A percentile compares a stretch with the other conserved stretches of the same genome.
Conservation (phyloP, 129 eudicot species). For the Glebionis coronaria region DNA sequence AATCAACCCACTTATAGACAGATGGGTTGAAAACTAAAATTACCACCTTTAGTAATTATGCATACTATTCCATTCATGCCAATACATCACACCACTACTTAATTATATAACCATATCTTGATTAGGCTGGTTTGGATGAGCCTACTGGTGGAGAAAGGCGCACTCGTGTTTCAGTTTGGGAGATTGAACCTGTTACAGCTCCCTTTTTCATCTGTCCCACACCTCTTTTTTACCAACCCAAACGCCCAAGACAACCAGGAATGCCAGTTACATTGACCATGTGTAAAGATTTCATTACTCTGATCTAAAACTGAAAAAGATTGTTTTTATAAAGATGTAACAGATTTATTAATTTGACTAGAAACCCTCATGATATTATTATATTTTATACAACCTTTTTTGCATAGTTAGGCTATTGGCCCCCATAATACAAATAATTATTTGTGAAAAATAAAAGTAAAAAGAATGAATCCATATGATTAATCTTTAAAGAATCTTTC, state of each 20-base stretch:
- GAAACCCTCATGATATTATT: background rate
- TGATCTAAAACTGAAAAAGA: conserved; percentile 15
- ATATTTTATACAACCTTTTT: background rate
- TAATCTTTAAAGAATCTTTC: conserved; percentile 8
- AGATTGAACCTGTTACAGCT: conserved; percentile 93
- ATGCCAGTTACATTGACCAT: conserved; percentile 53
- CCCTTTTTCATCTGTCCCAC: conserved; percentile 97
- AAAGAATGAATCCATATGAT: conserved; percentile 13
- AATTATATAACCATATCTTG: background rate
- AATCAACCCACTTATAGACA: background rate
- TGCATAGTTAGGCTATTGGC: conserved; percentile 5
- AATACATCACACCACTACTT: too few species aligned
- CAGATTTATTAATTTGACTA: conserved; percentile 16
- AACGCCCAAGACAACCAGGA: conserved; percentile 89
- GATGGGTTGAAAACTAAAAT: background rate
- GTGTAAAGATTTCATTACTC: conserved; percentile 4
- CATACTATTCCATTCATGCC: too few species aligned
- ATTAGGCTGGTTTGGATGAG: conserved; percentile 92
- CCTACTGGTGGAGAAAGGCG: conserved; percentile 96
- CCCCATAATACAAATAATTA: conserved; percentile 23
- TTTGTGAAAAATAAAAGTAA: background rate
- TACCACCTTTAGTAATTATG: too few species aligned
- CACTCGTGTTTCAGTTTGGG: conserved; percentile 90
- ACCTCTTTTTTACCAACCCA: conserved; percentile 75
- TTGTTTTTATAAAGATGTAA: conserved; percentile 3